A percentile compares a stretch with the other conserved stretches of the same genome.
Conservation (phyloP, 1,284 basidiomycete species). For the Mycosarcoma maydis region DNA sequence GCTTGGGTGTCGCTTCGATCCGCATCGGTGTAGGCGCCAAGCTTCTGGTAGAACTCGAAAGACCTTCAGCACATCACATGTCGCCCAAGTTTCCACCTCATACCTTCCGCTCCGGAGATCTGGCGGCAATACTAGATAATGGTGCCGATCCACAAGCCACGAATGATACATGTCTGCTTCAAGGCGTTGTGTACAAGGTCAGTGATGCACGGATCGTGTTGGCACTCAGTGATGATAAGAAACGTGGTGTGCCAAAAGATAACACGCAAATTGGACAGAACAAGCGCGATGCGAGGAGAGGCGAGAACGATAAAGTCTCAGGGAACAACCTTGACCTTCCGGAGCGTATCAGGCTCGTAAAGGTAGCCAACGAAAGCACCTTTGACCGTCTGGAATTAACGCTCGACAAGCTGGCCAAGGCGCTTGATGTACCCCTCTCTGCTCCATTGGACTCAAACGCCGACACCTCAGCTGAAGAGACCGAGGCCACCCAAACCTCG, state of each 20-base stretch:
- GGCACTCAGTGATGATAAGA: constrained; percentile 30
- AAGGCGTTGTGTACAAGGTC: constrained; percentile 44
- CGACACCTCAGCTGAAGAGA: constrained; percentile 29
- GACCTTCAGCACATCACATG: constrained; percentile 81
- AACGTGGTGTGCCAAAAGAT: neutral
- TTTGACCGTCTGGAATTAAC: constrained; percentile 75
- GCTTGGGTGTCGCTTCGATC: constrained; percentile 77
- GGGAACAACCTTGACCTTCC: constrained; percentile 79
- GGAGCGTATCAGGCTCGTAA: constrained; percentile 83
- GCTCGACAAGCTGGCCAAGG: constrained; percentile 40
- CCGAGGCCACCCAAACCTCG: constrained; percentile 11
- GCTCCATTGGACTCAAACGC: constrained; percentile 6
- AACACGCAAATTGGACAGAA: constrained; percentile 10
- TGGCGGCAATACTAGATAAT: constrained; percentile 82
- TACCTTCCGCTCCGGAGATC: constrained; percentile 83
- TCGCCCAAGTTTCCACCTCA: constrained; percentile 81
- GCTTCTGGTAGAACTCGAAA: constrained; percentile 86
- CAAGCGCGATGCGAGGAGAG: constrained; percentile 27
- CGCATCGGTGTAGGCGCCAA: constrained; percentile 88
- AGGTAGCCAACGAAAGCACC: constrained; percentile 89
- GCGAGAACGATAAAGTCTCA: constrained; percentile 69
- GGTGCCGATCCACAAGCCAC: constrained; percentile 35
- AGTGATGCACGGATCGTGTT: constrained; percentile 31
- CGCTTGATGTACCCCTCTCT: constrained; percentile 22
- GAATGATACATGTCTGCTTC: constrained; percentile 15